Conservation (phyloP, 768 basidiomycete species). For the Podaxis pistillaris region DNA sequence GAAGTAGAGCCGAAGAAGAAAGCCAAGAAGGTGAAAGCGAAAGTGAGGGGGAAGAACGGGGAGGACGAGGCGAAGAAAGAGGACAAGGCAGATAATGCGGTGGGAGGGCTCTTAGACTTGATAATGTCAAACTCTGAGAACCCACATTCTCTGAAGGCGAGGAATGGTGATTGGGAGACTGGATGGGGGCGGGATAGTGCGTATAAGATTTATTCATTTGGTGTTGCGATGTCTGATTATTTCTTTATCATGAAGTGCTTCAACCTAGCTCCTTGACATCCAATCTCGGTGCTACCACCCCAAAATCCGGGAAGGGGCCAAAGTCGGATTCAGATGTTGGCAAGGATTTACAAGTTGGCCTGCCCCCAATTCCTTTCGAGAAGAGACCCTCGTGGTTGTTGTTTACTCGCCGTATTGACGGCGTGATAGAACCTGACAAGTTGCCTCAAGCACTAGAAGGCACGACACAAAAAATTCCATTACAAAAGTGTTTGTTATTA, state of each 20-base stretch:
- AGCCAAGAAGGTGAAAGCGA: no score
- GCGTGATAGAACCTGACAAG: conserved; percentile 6
- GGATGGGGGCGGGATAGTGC: conserved; percentile 2
- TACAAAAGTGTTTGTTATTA: not conserved
- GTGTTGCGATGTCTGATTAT: not conserved
- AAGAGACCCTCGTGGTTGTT: not conserved
- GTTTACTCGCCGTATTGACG: conserved; percentile 7
- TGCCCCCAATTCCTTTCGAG: not conserved
- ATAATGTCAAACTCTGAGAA: no score
- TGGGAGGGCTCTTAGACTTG: no score
- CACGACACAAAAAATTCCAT: conserved; percentile 6
- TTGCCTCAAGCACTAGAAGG: conserved; percentile 38
- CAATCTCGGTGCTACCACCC: no score
- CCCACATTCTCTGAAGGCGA: not conserved
- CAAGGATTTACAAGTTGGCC: not conserved
- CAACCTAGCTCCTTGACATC: not conserved
- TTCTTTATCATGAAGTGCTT: not conserved
- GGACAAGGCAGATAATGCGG: no score
- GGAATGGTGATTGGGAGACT: not conserved
- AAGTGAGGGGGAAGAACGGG: no score
- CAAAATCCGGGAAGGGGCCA: not conserved
- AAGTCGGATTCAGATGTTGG: not conserved
- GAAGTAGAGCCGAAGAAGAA: no score
- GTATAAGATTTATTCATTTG: not conserved
- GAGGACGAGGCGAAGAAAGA: no score